A percentile compares a stretch with the other conserved stretches of the same genome.
Conservation (phyloP, 208 protist genomes). For the Endotrypanum monterogeii region DNA sequence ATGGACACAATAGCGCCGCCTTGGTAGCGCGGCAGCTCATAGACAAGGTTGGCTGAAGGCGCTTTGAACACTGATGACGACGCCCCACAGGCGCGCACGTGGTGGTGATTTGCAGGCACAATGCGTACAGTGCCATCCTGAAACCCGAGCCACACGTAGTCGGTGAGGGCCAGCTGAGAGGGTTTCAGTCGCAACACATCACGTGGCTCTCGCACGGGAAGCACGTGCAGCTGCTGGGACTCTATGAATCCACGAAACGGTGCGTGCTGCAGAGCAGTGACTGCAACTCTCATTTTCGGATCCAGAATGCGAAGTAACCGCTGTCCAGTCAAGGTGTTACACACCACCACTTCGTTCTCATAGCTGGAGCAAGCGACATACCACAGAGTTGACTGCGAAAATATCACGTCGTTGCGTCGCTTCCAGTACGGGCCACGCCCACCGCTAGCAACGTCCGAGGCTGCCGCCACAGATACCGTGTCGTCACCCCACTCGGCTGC, state of each 20-base stretch:
- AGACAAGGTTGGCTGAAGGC: conserved; percentile 66
- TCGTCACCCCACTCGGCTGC: conserved; percentile 5
- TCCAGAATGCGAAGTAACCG: conserved; percentile 61
- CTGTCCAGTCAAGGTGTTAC: conserved; percentile 50
- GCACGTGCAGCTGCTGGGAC: conserved; percentile 45
- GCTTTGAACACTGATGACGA: conserved; percentile 52
- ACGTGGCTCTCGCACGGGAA: conserved; percentile 60
- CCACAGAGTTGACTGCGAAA: conserved; percentile 52
- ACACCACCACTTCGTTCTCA: conserved; percentile 60
- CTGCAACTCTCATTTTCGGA: conserved; percentile 65
- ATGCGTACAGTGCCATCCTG: conserved; percentile 84
- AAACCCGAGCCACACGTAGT: conserved; percentile 91
- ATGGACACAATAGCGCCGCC: conserved; percentile 69
- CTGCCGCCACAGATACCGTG: conserved; percentile 16
- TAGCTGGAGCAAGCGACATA: conserved; percentile 45
- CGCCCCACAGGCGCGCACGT: conserved; percentile 52
- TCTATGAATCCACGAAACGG: conserved; percentile 84
- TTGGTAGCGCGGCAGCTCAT: conserved; percentile 87
- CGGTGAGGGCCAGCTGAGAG: conserved; percentile 64
- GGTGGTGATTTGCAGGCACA: conserved; percentile 56
- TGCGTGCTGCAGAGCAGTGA: conserved; percentile 72
- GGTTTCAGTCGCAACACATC: conserved; percentile 68
- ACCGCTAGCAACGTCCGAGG: neutral
- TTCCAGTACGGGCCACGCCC: conserved; percentile 24
- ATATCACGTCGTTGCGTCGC: conserved; percentile 28